Base-by-base conservation (phyloP, 2,329 filamentous ascomycete species). In the Colletotrichum agaves region DNA sequence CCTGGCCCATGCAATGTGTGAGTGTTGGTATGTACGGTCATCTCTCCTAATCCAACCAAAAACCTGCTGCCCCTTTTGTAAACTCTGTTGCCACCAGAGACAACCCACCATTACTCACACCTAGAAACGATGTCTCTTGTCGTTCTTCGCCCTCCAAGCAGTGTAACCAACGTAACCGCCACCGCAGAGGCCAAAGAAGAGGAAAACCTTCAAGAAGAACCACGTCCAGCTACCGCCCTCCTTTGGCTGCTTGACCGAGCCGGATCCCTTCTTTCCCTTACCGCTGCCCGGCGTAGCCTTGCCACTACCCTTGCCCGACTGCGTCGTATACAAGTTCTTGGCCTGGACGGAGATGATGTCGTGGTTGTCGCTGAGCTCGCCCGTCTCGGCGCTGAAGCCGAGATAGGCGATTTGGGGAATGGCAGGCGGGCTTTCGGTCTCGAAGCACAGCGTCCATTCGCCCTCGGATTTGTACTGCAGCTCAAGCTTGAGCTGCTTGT, bases 321-420 rank as follows among this genome's bases (percentile, higher is more conserved):
- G 82, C 31, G 81, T 80, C 64, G 87, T 90, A 83, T 98, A 98
- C 70, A 99, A 84, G 80, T 98, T 99, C 84, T 91, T 92, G 64
- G 95, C 91, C 71, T 90, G 85, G 74, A 99, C 87, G 57, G 89
- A 91, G 77, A 98, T 89, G 79, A 99, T 97, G 81, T 99, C 96
- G 85, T 98, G 95, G 85, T 97, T 97, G 82, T 99, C 96, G 80
- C 90, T 93, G 72, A 99, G 88, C 83, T 99, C 95, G 76, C 96
- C 96, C 15, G 96, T 98, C 84, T 98, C 95, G 63, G 93, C 91
- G 73, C 88, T 91, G 82, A 93, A 93, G 66, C 90, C 91, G 27
- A 93, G 88, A 78, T 93, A 93, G 39, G 89, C 86, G 55, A 92
- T 89, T 66, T 89, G 84, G 61, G 96, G 96, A 72, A 99, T 91